Evolutionary conservation across 2,329 filamentous ascomycete species (phyloP).

Genomic region (Scedosporium boydii): DNA sequence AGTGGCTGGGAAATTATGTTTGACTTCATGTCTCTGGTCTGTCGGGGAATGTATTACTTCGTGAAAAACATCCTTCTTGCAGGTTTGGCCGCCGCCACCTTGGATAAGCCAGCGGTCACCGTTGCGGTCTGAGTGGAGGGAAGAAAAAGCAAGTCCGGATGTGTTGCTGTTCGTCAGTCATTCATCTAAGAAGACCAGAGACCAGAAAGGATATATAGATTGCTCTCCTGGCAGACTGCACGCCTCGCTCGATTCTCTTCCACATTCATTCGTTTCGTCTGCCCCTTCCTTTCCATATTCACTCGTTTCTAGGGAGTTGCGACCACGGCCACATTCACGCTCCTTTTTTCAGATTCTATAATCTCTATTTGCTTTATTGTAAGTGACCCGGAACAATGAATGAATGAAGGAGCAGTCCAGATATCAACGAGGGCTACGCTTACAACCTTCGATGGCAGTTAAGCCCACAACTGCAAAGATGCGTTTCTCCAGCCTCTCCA

Average conservation of each 20-base stretch:
- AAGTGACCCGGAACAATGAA: background rate
- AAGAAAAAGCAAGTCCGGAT: too few relatives aligned
- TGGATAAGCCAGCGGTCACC: too few relatives aligned
- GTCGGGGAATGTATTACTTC: too few relatives aligned
- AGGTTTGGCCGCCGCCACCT: too few relatives aligned
- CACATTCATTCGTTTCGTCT: background rate
- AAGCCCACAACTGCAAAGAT: background rate
- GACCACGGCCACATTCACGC: background rate
- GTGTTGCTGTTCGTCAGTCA: background rate
- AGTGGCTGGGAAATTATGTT: too few relatives aligned
- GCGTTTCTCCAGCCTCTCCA: conserved; percentile 7
- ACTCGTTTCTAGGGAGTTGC: background rate
- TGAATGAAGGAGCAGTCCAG: background rate
- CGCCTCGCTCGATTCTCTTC: background rate
- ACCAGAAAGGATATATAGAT: background rate
- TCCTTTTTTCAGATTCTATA: background rate
- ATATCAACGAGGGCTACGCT: background rate
- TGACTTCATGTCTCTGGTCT: too few relatives aligned
- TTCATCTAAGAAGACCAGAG: background rate
- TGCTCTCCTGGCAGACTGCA: background rate
- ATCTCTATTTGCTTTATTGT: background rate
- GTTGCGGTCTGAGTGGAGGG: too few relatives aligned
- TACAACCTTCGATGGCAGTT: background rate
- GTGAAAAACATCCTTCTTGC: too few relatives aligned
- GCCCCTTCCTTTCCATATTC: background rate